Evolutionary conservation across 2,329 filamentous ascomycete species (phyloP).

Genomic region (Aureobasidium mangrovei): DNA sequence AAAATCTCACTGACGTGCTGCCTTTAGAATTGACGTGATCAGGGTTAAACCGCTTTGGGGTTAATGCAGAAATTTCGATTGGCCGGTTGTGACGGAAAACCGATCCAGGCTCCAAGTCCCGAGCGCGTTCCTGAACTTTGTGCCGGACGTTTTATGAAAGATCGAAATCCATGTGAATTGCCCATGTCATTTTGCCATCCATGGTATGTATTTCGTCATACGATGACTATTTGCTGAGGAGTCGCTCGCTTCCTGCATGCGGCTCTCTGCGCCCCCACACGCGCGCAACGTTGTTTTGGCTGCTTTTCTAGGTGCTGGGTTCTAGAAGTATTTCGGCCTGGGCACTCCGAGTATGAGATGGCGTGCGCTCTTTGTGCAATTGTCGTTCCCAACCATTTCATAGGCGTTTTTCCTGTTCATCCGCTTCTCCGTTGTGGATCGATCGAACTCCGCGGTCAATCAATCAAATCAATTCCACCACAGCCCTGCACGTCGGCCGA

Average conservation of each 20-base stretch:
- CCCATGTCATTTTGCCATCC: not conserved
- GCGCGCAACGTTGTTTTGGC: not conserved
- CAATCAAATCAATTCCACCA: not conserved
- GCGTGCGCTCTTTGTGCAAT: too few relatives aligned
- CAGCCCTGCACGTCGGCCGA: too few relatives aligned
- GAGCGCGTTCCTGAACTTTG: not conserved
- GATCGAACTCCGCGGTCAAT: not conserved
- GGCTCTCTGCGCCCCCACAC: conserved; percentile 9
- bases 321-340: not conserved
- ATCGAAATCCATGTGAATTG: not conserved
- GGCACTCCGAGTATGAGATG: too few relatives aligned
- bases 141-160: not conserved
- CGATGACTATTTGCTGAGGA: not conserved
- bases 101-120: not conserved
- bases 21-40: not conserved
- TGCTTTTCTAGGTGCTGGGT: not conserved
- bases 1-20: conserved; percentile 11
- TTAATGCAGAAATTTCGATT: not conserved
- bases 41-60: not conserved
- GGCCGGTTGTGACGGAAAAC: not conserved
- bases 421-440: not conserved
- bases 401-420: not conserved
- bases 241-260: not conserved
- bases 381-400: not conserved
- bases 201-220: conserved; percentile 6